These are phyloP conservation scores for Hypoxylon sp. DNA, from an alignment of 2,329 filamentous ascomycete species.

Conservation along the genomic window DNA sequence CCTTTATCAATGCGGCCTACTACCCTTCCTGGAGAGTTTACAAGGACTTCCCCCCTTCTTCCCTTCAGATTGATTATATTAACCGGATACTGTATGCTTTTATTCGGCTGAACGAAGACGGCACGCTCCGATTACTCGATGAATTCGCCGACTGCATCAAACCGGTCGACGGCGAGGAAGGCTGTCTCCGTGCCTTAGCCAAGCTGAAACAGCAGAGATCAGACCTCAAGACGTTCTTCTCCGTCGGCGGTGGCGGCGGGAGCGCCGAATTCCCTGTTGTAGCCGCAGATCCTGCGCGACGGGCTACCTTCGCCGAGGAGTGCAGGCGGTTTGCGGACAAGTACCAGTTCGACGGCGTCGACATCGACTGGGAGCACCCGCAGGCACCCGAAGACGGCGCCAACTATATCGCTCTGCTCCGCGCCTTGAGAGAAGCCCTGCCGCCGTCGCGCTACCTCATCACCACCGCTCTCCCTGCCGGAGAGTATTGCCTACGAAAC, in stretches of 20 bases:
- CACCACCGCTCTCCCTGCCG: constrained; percentile 68
- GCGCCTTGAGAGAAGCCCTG: constrained; percentile 60
- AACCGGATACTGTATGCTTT: constrained; percentile 69
- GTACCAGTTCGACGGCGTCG: constrained; percentile 69
- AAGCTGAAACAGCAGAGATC: constrained; percentile 65
- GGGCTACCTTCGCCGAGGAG: constrained; percentile 63
- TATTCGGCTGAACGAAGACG: constrained; percentile 53
- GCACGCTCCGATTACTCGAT: constrained; percentile 61
- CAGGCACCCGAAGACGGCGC: constrained; percentile 59
- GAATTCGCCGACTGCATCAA: constrained; percentile 70
- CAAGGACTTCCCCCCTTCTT: constrained; percentile 60
- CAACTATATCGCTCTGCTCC: constrained; percentile 66
- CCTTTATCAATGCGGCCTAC: constrained; percentile 62
- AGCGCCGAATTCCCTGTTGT: constrained; percentile 68
- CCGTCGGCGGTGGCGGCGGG: constrained; percentile 69
- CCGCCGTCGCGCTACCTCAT: constrained; percentile 65
- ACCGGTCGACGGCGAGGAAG: constrained; percentile 64
- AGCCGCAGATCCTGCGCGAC: constrained; percentile 55
- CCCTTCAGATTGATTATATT: constrained; percentile 60
- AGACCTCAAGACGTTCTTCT: constrained; percentile 66
- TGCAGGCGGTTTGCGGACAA: constrained; percentile 62
- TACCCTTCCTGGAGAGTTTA: constrained; percentile 69
- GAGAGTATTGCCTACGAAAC: constrained; percentile 67
- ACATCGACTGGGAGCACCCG: constrained; percentile 76
- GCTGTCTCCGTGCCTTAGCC: constrained; percentile 67